Evolutionary conservation across 2,329 filamentous ascomycete genomes (phyloP).

Genomic region (Penicillium sp.): DNA sequence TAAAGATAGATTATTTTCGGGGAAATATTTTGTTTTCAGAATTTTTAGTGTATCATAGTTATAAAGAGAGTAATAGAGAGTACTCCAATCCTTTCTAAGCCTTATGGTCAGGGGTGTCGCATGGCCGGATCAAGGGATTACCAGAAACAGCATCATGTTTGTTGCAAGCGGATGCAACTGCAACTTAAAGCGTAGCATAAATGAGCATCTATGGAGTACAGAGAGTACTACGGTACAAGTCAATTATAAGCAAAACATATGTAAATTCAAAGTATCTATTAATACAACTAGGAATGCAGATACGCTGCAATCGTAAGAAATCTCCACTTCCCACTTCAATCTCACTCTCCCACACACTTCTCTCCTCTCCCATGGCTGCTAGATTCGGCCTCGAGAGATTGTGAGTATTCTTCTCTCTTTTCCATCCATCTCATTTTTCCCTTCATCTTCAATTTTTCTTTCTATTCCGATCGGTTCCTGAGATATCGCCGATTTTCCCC

Average conservation of each 20-base stretch:
- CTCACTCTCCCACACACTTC: conserved; percentile 24
- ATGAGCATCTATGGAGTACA: too few species aligned
- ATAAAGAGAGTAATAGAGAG: not conserved
- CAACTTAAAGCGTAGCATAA: not conserved
- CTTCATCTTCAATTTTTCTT: conserved; percentile 9
- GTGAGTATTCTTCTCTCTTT: conserved; percentile 15
- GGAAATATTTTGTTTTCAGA: not conserved
- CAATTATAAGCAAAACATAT: not conserved
- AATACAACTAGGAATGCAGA: conserved; percentile 12
- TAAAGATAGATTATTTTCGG: not conserved
- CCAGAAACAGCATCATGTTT: conserved; percentile 2
- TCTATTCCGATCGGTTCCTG: conserved; percentile 1
- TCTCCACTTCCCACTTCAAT: conserved; percentile 25
- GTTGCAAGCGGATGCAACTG: conserved; percentile 1
- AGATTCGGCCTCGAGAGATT: conserved; percentile 17
- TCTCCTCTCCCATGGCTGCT: conserved; percentile 29
- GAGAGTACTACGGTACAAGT: not conserved
- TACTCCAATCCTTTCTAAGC: not conserved
- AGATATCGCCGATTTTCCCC: conserved; percentile 11
- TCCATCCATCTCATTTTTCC: conserved; percentile 3
- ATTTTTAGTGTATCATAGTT: too few species aligned
- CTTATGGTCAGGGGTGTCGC: not conserved
- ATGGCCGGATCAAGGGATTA: conserved; percentile 3
- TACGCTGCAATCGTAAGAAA: conserved; percentile 22
- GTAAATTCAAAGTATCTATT: not conserved